These are phyloP conservation scores for Bidens hawaiensis DNA, from an alignment of 140 eudicot species.

Conservation along the genomic window DNA sequence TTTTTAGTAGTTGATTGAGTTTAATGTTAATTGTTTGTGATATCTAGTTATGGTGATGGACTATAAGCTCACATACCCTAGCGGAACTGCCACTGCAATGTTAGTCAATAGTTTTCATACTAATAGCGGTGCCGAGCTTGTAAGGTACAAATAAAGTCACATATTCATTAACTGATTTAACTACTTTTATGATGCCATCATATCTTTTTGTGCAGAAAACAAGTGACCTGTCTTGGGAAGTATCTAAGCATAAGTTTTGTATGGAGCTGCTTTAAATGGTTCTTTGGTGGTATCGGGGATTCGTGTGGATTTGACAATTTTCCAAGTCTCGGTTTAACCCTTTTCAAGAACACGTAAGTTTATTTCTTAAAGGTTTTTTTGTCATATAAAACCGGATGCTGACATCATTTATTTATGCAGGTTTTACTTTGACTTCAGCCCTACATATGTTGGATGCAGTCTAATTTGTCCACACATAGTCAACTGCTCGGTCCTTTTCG, in stretches of 20 bases:
- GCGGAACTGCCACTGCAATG: conserved; percentile 94
- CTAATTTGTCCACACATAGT: conserved; percentile 94
- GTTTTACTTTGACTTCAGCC: conserved; percentile 92
- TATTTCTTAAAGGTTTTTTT: too few relatives aligned
- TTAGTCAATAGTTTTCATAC: conserved; percentile 90
- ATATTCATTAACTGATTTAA: background rate
- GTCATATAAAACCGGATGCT: background rate
- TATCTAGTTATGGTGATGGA: conserved; percentile 80
- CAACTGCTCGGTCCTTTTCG: conserved; percentile 77
- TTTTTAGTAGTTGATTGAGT: background rate
- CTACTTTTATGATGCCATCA: background rate
- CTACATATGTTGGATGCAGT: conserved; percentile 92
- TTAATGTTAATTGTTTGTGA: conserved; percentile 1
- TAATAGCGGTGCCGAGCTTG: conserved; percentile 80
- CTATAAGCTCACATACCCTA: conserved; percentile 86
- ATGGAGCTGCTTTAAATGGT: conserved; percentile 94
- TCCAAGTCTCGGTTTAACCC: conserved; percentile 72
- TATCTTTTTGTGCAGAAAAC: conserved; percentile 52
- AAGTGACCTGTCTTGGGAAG: conserved; percentile 79
- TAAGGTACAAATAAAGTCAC: conserved; percentile 39
- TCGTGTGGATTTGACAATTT: conserved; percentile 83
- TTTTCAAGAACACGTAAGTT: conserved; percentile 70
- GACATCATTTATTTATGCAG: conserved; percentile 32
- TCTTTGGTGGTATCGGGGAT: conserved; percentile 84
- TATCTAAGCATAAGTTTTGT: conserved; percentile 70